Conservation (phyloP, 1,284 basidiomycete species). For the Hymenochaete sp. region DNA sequence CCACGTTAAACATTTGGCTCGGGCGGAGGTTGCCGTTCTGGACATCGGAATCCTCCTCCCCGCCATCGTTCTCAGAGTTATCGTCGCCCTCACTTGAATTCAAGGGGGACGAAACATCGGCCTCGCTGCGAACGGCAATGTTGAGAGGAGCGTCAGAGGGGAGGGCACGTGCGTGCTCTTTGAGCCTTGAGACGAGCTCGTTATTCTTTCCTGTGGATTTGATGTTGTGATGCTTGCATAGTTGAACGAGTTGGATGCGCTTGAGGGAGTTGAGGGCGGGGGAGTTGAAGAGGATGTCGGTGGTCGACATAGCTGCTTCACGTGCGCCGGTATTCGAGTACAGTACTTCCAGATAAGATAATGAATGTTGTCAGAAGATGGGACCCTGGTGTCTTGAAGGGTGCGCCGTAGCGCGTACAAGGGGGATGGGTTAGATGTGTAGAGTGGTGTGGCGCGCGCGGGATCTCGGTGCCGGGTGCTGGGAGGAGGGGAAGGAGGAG, state of each 20-base stretch:
- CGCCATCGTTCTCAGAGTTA: conserved; percentile 23
- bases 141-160: conserved; percentile 45
- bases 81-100: conserved; percentile 26
- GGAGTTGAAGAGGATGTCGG: conserved; percentile 73
- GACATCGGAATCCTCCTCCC: conserved; percentile 6
- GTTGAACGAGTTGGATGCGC: conserved; percentile 68
- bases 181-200: conserved; percentile 59
- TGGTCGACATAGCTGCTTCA: conserved; percentile 65
- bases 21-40: conserved; percentile 34
- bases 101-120: conserved; percentile 23
- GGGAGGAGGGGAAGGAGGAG: too few species aligned
- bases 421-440: too few species aligned
- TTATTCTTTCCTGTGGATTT: conserved; percentile 70
- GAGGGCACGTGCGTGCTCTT: conserved; percentile 51
- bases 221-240: conserved; percentile 71
- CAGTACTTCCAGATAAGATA: too few species aligned
- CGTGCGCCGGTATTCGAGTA: too few species aligned
- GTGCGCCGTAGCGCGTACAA: too few species aligned
- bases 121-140: conserved; percentile 35
- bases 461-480: too few species aligned
- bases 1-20: conserved; percentile 68
- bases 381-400: too few species aligned
- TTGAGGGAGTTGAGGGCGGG: conserved; percentile 71
- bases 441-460: too few species aligned
- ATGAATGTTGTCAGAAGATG: too few species aligned